Evolutionary conservation across 495 filamentous ascomycete genomes (phyloP), one percentile per base, ranked within the genome.

Genomic region (Hypomontagnella submonticulosa): DNA sequence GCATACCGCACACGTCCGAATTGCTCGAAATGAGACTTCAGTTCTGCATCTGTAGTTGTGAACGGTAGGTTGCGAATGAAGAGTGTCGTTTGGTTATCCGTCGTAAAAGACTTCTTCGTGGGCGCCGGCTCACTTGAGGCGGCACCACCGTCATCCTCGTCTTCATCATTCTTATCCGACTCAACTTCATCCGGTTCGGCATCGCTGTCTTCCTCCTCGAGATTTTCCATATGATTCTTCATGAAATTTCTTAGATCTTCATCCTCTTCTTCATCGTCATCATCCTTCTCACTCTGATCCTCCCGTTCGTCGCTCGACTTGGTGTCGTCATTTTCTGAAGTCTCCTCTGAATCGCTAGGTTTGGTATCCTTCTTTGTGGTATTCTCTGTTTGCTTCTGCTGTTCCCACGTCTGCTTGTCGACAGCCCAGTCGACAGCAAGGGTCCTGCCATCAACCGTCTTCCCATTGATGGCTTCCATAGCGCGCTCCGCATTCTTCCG

Each of bases 41-140:
- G 84, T 16, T 83, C 77, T 53, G 92, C 87, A 70, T 99, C 92
- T 19, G 88, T 87, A 32, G 84, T 85, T 11, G 90, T 89, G 75
- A 96, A 99, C 1, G 95, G 93, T 18, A 99, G 81, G 71, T 99
- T 99, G 59, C 95, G 92, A 67, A 98, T 85, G 80, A 99, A 99
- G 37, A 97, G 76, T 0, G 93, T 97, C 9, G 85, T 85, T 3
- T 81, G 83, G 63, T 89, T 89, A 69, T 85, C 87, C 5, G 83
- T 66, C 46, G 43, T 73, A 59, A 77, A 76, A 47, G 54, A 68
- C 57, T 74, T 73, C 7, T 79, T 77, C 12, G 75, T 70, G 27
- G 67, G 71, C 10, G 78, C 77, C 1, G 73, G 74, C 27, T 75
- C 76, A 5, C 75, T 72, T n/a, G 63, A 74, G 2, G 71, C 74